Evolutionary conservation across 2,329 filamentous ascomycete genomes (phyloP).

Genomic region (Mycosphaerella sp.): DNA sequence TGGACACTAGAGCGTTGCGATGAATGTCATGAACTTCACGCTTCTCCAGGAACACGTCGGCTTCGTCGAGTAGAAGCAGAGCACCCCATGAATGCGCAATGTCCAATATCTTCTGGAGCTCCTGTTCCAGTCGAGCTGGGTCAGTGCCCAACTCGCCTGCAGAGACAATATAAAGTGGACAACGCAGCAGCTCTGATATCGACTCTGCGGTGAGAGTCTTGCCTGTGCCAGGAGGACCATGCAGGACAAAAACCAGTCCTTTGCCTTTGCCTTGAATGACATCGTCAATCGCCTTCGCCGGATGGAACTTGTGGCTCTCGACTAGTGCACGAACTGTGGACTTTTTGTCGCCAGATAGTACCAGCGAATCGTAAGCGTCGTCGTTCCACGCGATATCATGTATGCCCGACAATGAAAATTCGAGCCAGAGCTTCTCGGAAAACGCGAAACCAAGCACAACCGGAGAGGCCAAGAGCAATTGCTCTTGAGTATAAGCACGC

Average conservation of each 20-base stretch:
- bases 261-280: conserved; percentile 71
- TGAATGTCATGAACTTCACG: conserved; percentile 77
- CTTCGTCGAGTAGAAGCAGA: conserved; percentile 77
- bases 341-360: conserved; percentile 59
- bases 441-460: conserved; percentile 84
- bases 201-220: conserved; percentile 85
- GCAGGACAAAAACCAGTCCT: conserved; percentile 73
- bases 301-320: conserved; percentile 75
- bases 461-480: conserved; percentile 75
- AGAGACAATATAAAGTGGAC: conserved; percentile 75
- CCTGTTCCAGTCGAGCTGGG: conserved; percentile 62
- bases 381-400: conserved; percentile 80
- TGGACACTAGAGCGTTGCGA: conserved; percentile 76
- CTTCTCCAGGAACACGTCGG: conserved; percentile 77
- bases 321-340: conserved; percentile 70
- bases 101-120: conserved; percentile 77
- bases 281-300: conserved; percentile 72
- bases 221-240: conserved; percentile 79
- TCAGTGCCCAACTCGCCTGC: conserved; percentile 78
- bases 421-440: conserved; percentile 82
- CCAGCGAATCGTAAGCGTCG: conserved; percentile 72
- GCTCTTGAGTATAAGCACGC: conserved; percentile 63
- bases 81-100: conserved; percentile 83
- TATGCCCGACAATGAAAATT: conserved; percentile 74
- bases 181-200: conserved; percentile 74